Evolutionary conservation across 2,329 filamentous ascomycete species (phyloP).

Genomic region (Trichoderma brevicompactum): DNA sequence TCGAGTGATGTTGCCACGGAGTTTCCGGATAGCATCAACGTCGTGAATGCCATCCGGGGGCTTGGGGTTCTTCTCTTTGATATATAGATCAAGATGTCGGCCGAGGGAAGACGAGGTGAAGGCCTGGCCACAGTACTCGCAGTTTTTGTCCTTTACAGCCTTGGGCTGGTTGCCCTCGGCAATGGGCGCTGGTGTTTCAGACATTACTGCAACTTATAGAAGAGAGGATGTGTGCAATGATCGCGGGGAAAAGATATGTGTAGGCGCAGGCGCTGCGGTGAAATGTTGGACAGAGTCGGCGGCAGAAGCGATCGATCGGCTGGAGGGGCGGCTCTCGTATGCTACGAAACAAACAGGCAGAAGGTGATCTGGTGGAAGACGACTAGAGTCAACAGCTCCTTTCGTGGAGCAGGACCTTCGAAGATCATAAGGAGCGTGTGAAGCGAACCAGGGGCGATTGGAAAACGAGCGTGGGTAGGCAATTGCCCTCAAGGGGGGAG

Average conservation of each 20-base stretch:
- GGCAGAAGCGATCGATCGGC: conserved; percentile 21
- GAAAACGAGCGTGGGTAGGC: conserved; percentile 40
- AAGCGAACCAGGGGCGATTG: conserved; percentile 39
- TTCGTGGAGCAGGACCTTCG: conserved; percentile 30
- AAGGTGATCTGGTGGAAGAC: conserved; percentile 12
- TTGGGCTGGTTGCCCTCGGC: conserved; percentile 48
- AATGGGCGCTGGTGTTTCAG: conserved; percentile 40
- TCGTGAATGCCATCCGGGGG: conserved; percentile 84
- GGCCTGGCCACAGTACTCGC: conserved; percentile 83
- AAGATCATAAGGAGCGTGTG: conserved; percentile 37
- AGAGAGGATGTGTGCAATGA: conserved; percentile 3
- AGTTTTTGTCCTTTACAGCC: conserved; percentile 81
- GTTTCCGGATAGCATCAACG: conserved; percentile 83
- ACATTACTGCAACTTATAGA: conserved; percentile 37
- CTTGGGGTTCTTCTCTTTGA: conserved; percentile 91
- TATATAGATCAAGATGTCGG: conserved; percentile 90
- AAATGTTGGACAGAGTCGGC: conserved; percentile 1
- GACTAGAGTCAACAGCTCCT: conserved; percentile 29
- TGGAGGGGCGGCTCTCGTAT: conserved; percentile 12
- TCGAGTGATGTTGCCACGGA: conserved; percentile 84
- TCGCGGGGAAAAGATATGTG: conserved; percentile 24
- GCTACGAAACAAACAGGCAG: conserved; percentile 25
- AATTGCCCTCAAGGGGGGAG: conserved; percentile 35
- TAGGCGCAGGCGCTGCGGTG: conserved; percentile 6
- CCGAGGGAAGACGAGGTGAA: conserved; percentile 95